These are phyloP conservation scores for Solanum megistacrolobum DNA, from an alignment of 257 asterid genomes.

Conservation along the genomic window DNA sequence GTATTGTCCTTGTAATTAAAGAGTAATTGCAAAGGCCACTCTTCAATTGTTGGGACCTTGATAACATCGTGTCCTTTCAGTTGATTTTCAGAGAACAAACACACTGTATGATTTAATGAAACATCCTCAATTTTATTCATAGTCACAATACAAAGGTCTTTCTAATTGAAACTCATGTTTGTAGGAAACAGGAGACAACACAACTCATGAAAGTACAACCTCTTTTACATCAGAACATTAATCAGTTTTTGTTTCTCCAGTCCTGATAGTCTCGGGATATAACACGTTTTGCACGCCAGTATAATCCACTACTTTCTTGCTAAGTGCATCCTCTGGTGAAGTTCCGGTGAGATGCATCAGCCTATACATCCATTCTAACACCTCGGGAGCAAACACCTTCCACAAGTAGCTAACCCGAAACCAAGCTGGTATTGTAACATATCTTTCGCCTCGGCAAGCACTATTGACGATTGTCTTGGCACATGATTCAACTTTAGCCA, in stretches of 20 bases:
- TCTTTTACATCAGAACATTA: background rate
- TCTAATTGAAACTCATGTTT: background rate
- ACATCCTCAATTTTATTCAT: background rate
- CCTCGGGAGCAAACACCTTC: constrained; percentile 23
- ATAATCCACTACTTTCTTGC: constrained; percentile 19
- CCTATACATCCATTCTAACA: constrained; percentile 10
- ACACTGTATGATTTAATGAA: background rate
- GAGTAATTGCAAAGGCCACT: background rate
- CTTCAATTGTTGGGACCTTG: background rate
- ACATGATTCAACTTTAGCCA: constrained; percentile 5
- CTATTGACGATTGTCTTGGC: constrained; percentile 19
- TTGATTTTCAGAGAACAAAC: background rate
- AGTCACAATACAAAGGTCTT: background rate
- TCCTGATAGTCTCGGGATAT: constrained; percentile 17
- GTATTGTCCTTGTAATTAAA: background rate
- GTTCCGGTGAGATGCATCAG: constrained; percentile 1
- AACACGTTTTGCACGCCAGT: constrained; percentile 9
- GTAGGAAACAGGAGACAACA: background rate
- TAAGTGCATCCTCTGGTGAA: constrained; percentile 1
- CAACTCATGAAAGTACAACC: background rate
- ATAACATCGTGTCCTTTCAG: background rate
- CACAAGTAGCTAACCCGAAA: constrained; percentile 18
- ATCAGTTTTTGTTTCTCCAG: constrained; percentile 2
- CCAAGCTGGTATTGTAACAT: constrained; percentile 28
- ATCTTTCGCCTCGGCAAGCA: constrained; percentile 23